Conservation (phyloP, 2,329 filamentous ascomycete genomes). For the Boeremia exigua region DNA sequence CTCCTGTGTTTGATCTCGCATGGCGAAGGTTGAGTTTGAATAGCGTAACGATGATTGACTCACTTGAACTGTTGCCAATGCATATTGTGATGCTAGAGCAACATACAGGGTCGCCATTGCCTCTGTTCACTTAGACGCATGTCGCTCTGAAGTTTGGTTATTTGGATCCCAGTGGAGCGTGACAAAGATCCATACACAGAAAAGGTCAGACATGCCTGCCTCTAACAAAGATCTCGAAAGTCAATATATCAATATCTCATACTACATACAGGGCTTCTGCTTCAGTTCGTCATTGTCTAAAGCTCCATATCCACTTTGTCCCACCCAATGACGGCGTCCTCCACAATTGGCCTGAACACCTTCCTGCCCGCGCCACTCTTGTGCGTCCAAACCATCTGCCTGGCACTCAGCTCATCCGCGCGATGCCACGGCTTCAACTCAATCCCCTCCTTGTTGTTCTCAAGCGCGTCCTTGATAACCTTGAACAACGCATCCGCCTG, state of each 20-base stretch:
- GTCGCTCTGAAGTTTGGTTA: too few relatives aligned
- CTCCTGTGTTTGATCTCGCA: constrained; percentile 7
- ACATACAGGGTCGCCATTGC: neutral
- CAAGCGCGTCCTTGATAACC: constrained; percentile 50
- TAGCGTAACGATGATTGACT: neutral
- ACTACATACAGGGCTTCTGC: neutral
- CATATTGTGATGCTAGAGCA: neutral
- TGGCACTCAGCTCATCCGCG: constrained; percentile 48
- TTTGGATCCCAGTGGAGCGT: too few relatives aligned
- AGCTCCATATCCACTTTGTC: constrained; percentile 31
- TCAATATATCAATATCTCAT: neutral
- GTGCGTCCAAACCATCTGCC: constrained; percentile 58
- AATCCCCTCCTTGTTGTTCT: constrained; percentile 46
- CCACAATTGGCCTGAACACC: constrained; percentile 54
- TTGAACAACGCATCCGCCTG: constrained; percentile 54
- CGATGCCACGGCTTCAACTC: constrained; percentile 54
- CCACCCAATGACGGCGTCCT: constrained; percentile 53
- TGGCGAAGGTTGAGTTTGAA: neutral
- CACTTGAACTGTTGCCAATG: neutral
- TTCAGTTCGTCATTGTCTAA: neutral
- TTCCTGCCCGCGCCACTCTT: constrained; percentile 51
- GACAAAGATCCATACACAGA: too few relatives aligned
- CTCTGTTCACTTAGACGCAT: too few relatives aligned
- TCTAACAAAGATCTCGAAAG: too few relatives aligned
- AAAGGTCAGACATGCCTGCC: too few relatives aligned